Percentiles rank a stretch among this genome's conserved stretches.
phyloP scores from a whole-genome alignment of 345 rosid species.

The Gossypium australe region DNA sequence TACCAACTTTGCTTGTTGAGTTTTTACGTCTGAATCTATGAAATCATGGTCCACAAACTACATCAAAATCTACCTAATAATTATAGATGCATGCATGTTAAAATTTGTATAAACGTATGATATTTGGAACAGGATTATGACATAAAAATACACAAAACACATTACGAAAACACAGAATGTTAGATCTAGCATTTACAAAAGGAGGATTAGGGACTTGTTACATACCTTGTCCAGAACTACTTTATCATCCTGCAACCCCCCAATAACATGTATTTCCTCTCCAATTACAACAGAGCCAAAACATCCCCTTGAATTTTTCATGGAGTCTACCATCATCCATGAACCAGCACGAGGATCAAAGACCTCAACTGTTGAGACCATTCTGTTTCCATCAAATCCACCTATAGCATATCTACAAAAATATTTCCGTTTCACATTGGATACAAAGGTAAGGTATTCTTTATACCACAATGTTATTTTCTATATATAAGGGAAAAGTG shows the following conservation, averaged over 20 bases:
- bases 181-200: not conserved
- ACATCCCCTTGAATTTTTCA: slow-evolving; percentile 27
- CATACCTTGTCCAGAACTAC: slow-evolving; percentile 27
- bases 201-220: not conserved
- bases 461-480: not conserved
- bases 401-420: slow-evolving; percentile 35
- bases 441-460: not conserved
- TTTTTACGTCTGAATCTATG: no score
- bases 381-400: slow-evolving; percentile 30
- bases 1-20: no score
- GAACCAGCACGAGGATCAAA: slow-evolving; percentile 33
- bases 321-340: slow-evolving; percentile 28
- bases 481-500: no score
- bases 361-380: slow-evolving; percentile 30
- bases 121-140: no score
- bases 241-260: slow-evolving; percentile 23
- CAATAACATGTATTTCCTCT: slow-evolving; percentile 28
- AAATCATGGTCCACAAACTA: no score
- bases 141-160: no score
- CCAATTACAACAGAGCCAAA: slow-evolving; percentile 28
- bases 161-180: not conserved
- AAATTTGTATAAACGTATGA: no score
- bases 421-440: not conserved
- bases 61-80: no score
- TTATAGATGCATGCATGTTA: no score